These are phyloP conservation scores for Monascus ruber DNA, from an alignment of 2,329 filamentous ascomycete species.

Conservation along the genomic window DNA sequence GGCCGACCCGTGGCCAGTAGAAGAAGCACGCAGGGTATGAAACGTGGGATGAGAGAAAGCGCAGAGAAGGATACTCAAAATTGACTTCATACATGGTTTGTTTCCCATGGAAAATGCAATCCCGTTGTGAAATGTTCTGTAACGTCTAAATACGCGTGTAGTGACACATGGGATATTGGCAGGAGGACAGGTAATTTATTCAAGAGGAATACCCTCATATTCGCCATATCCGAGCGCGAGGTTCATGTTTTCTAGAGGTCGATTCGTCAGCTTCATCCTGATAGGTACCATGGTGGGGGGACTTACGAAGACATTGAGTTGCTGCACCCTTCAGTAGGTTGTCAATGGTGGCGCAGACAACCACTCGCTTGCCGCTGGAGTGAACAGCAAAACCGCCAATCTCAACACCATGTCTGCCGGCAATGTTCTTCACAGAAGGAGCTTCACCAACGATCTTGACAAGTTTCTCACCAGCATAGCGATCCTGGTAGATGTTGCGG, in stretches of 20 bases:
- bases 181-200: conserved; percentile 18
- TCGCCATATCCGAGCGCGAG: conserved; percentile 78
- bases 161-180: too few relatives aligned
- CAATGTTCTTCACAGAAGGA: conserved; percentile 74
- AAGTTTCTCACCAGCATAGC: conserved; percentile 90
- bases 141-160: too few relatives aligned
- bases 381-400: conserved; percentile 95
- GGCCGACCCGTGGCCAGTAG: too few relatives aligned
- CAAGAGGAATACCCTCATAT: conserved; percentile 71
- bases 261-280: too few relatives aligned
- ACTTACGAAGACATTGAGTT: conserved; percentile 82
- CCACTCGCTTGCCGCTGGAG: conserved; percentile 75
- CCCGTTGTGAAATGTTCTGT: too few relatives aligned
- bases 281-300: neutral
- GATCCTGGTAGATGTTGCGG: conserved; percentile 86
- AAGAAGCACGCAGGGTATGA: conserved; percentile 20
- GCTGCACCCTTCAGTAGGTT: conserved; percentile 88
- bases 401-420: conserved; percentile 76
- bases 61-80: conserved; percentile 4
- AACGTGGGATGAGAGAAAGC: conserved; percentile 8
- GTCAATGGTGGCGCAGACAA: conserved; percentile 90
- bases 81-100: conserved; percentile 1
- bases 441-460: conserved; percentile 85
- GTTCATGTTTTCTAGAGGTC: conserved; percentile 71
- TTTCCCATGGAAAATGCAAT: neutral